phyloP scores from a whole-genome alignment of 83 land plant genomes.

The Picea abies region DNA sequence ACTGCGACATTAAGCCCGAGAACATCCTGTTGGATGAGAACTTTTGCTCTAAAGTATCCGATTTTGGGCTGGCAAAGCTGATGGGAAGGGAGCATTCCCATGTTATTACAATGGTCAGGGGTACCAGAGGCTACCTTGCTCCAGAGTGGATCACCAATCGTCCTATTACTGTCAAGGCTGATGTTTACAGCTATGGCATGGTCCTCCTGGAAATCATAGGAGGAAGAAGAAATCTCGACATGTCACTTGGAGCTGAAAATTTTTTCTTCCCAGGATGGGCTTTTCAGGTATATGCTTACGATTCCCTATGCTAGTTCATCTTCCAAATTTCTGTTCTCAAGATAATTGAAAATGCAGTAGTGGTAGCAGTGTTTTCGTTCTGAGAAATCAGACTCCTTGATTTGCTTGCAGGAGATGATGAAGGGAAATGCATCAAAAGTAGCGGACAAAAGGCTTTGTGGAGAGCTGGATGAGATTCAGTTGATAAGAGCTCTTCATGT shows the following conservation, averaged over 20 bases:
- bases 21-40: constrained; percentile 64
- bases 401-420: no score
- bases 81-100: constrained; percentile 62
- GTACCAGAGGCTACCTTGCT: constrained; percentile 71
- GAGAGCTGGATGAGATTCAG: constrained; percentile 35
- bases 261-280: constrained; percentile 62
- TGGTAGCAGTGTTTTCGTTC: no score
- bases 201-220: constrained; percentile 77
- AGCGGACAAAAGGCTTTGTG: constrained; percentile 37
- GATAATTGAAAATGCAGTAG: no score
- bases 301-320: neutral
- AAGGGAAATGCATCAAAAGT: no score
- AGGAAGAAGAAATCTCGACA: constrained; percentile 48
- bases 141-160: constrained; percentile 75
- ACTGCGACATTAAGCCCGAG: constrained; percentile 67
- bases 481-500: constrained; percentile 39
- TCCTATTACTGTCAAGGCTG: constrained; percentile 77
- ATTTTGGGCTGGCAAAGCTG: constrained; percentile 77
- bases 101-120: constrained; percentile 42
- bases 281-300: constrained; percentile 30
- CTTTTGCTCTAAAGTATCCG: constrained; percentile 30
- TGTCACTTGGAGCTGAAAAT: constrained; percentile 46
- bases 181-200: constrained; percentile 76
- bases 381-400: no score
- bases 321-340: neutral